Conservation (phyloP, 371 early-diverging fungal genomes). For the Mucor lusitanicus region DNA sequence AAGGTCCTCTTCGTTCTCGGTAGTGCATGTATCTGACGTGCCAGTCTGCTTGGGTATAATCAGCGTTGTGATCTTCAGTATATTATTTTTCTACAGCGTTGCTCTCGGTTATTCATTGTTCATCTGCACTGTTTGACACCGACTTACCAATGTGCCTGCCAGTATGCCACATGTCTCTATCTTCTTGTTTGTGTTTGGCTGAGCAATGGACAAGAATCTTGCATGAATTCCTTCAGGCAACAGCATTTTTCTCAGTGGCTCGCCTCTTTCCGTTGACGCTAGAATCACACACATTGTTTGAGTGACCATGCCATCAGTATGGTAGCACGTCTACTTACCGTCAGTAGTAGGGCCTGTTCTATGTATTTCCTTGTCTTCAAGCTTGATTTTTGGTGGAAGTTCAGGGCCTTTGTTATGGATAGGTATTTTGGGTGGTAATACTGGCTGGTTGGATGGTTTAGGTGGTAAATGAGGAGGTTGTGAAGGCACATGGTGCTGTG, state of each 20-base stretch:
- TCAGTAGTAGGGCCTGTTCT: slow-evolving; percentile 12
- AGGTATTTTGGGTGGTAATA: slow-evolving; percentile 38
- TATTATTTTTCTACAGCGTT: slow-evolving; percentile 57
- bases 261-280: slow-evolving; percentile 63
- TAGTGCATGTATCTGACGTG: slow-evolving; percentile 87
- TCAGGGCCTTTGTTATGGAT: slow-evolving; percentile 12
- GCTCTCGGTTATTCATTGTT: not conserved
- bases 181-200: slow-evolving; percentile 73
- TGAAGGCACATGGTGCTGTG: not conserved
- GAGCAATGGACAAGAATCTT: slow-evolving; percentile 76
- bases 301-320: not conserved
- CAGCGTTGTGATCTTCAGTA: slow-evolving; percentile 73
- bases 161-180: slow-evolving; percentile 93
- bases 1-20: slow-evolving; percentile 86
- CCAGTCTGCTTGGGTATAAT: slow-evolving; percentile 90
- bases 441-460: slow-evolving; percentile 22
- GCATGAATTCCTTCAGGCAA: slow-evolving; percentile 66
- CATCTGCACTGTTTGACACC: not conserved
- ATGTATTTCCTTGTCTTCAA: not conserved
- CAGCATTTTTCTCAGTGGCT: slow-evolving; percentile 65
- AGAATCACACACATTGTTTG: not conserved
- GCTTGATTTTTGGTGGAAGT: slow-evolving; percentile 35
- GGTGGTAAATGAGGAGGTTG: slow-evolving; percentile 25
- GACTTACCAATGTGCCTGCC: slow-evolving; percentile 70
- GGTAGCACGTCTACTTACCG: slow-evolving; percentile 6